Percentiles rank a stretch among this genome's conserved stretches.
Conservation (phyloP, 2,329 filamentous ascomycete genomes). For the Aspergillus sp. region DNA sequence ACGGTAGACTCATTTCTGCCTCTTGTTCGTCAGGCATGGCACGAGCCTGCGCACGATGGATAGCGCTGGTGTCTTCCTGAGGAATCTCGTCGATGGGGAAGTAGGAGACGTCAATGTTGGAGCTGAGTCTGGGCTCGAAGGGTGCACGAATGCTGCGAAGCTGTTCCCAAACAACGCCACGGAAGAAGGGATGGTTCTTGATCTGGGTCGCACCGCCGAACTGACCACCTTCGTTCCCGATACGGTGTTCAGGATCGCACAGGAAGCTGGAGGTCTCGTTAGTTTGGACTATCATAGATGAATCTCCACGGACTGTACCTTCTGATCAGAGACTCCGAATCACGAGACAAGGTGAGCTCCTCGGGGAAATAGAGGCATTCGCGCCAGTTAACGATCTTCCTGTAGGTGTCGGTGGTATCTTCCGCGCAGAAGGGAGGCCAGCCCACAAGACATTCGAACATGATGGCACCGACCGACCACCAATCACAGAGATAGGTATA, state of each 20-base stretch:
- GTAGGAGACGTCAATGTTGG: conserved; percentile 94
- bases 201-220: conserved; percentile 80
- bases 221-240: conserved; percentile 64
- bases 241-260: conserved; percentile 87
- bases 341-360: conserved; percentile 81
- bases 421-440: conserved; percentile 99
- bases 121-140: conserved; percentile 90
- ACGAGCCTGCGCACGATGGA: conserved; percentile 78
- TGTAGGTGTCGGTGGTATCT: conserved; percentile 94
- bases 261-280: conserved; percentile 64
- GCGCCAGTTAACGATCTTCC: conserved; percentile 98
- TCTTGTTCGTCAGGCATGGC: conserved; percentile 73
- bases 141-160: conserved; percentile 90
- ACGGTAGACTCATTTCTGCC: conserved; percentile 92
- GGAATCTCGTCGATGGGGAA: conserved; percentile 99
- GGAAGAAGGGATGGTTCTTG: conserved; percentile 94
- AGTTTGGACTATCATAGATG: conserved; percentile 14
- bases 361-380: conserved; percentile 95
- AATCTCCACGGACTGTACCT: conserved; percentile 57
- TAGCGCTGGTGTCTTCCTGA: conserved; percentile 87
- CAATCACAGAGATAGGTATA: conserved; percentile 98
- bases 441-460: conserved; percentile 98
- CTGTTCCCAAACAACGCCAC: conserved; percentile 90
- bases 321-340: conserved; percentile 89
- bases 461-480: conserved; percentile 98